Base-by-base conservation (phyloP, 345 rosid species). In the Citropsis articulata region DNA sequence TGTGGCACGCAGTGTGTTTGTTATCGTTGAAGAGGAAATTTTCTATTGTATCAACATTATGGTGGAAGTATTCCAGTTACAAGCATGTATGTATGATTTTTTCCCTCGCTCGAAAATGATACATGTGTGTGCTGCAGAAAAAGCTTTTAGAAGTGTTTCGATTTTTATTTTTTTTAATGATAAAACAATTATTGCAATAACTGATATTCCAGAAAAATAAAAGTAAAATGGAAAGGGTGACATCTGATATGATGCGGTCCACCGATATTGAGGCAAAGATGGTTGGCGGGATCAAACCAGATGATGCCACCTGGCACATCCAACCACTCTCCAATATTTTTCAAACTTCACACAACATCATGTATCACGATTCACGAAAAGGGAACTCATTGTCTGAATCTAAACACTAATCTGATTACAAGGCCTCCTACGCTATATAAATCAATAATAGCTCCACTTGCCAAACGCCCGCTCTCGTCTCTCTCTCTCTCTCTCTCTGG, bases 301-400 rank as follows among this genome's bases (percentile, higher is more conserved):
- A 12, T 50, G 48, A 27, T 63, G 71, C 78, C 78, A 75, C 78
- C 48, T 45, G 9, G 42, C 70, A 42, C 1, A 13, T 31, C 66
- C 10, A 5, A 4, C 40, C 7, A 64, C 24, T 33, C n/a, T 31
- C n/a, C 24, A 16, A 45, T 45, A 12, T 6, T 25, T 45, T 75
- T 25, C 10, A 12, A 30, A 28, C 75, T 33, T 25, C 19, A 63
- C 28, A n/a, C 13, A 1, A 7, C 2, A 6, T 2, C 2, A 40
- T 13, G 28, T 45, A 13, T 45, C 5, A 35, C 4, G 19, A 64
- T 3, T 45, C 5, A 35, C 4, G 19, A 64, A 24, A 5, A 36
- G 31, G 9, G 5, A 27, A 35, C 21, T 24, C 25, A 7, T 24
- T 59, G 48, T 72, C 64, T 53, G 22, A 16, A 13, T 27, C 79